Conservation (phyloP, 805 yeast genomes). For the Teunomyces funiuensis region DNA sequence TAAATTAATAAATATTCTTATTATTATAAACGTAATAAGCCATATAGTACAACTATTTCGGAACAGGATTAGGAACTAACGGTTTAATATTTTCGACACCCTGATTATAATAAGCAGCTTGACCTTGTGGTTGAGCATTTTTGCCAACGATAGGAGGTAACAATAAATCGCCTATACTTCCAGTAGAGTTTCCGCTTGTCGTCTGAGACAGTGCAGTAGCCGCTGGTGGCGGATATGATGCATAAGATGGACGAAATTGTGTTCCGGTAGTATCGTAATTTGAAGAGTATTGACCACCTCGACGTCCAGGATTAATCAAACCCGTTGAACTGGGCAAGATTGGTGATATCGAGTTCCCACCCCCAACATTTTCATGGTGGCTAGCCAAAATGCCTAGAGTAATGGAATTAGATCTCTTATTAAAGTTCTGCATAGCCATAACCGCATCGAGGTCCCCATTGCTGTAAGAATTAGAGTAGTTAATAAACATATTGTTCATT, state of each 20-base stretch:
- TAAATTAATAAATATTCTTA: too few relatives aligned
- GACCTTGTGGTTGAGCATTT: neutral
- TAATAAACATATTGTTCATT: conserved; percentile 5
- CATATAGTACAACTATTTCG: too few relatives aligned
- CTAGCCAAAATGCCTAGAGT: conserved; percentile 18
- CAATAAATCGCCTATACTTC: neutral
- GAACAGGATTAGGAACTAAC: conserved; percentile 1
- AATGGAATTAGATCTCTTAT: conserved; percentile 21
- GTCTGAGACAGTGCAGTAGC: conserved; percentile 6
- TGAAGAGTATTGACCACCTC: neutral
- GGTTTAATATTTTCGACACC: conserved; percentile 1
- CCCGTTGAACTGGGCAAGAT: neutral
- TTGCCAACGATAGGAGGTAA: conserved; percentile 1
- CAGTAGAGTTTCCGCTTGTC: neutral
- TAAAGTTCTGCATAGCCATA: conserved; percentile 3
- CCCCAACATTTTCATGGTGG: conserved; percentile 1
- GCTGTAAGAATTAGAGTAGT: conserved; percentile 10
- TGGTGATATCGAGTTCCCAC: neutral
- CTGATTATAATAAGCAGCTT: neutral
- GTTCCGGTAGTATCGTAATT: conserved; percentile 2
- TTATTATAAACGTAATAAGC: too few relatives aligned
- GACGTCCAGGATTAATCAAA: neutral
- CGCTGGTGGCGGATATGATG: conserved; percentile 14
- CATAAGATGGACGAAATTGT: conserved; percentile 5
- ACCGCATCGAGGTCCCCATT: conserved; percentile 8